Conservation (phyloP, 2,329 filamentous ascomycete species). For the Fusarium sp. region DNA sequence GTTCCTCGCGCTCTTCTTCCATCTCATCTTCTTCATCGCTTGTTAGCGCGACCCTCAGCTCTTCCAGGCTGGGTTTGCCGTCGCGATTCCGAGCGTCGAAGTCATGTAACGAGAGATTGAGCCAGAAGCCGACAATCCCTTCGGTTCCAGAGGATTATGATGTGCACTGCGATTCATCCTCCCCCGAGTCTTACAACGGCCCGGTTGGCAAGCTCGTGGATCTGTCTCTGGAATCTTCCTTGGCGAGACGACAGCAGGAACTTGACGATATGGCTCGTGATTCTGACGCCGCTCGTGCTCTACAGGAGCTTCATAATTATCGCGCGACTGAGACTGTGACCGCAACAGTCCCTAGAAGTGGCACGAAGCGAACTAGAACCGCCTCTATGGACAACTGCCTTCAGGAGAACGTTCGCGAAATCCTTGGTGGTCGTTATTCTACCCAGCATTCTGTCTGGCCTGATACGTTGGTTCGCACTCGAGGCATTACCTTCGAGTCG, state of each 20-base stretch:
- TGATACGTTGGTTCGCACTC: slow-evolving; percentile 52
- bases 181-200: slow-evolving; percentile 67
- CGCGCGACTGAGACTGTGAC: slow-evolving; percentile 52
- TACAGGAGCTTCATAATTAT: slow-evolving; percentile 70
- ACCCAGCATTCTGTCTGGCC: slow-evolving; percentile 48
- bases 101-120: slow-evolving; percentile 66
- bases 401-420: slow-evolving; percentile 74
- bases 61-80: slow-evolving; percentile 61
- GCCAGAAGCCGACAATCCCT: slow-evolving; percentile 62
- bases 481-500: slow-evolving; percentile 39
- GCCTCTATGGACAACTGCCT: slow-evolving; percentile 67
- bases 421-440: slow-evolving; percentile 58
- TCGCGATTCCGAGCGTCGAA: slow-evolving; percentile 72
- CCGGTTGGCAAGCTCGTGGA: slow-evolving; percentile 63
- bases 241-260: slow-evolving; percentile 59
- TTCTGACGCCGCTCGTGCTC: slow-evolving; percentile 65
- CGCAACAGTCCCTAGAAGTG: slow-evolving; percentile 47
- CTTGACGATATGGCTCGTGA: slow-evolving; percentile 57
- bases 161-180: slow-evolving; percentile 62
- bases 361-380: slow-evolving; percentile 69
- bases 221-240: slow-evolving; percentile 59
- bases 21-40: slow-evolving; percentile 71
- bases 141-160: slow-evolving; percentile 68
- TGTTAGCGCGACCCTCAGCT: slow-evolving; percentile 68
- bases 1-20: slow-evolving; percentile 71